phyloP scores from a whole-genome alignment of 768 basidiomycete genomes.

The Cyclocybe cylindracea region DNA sequence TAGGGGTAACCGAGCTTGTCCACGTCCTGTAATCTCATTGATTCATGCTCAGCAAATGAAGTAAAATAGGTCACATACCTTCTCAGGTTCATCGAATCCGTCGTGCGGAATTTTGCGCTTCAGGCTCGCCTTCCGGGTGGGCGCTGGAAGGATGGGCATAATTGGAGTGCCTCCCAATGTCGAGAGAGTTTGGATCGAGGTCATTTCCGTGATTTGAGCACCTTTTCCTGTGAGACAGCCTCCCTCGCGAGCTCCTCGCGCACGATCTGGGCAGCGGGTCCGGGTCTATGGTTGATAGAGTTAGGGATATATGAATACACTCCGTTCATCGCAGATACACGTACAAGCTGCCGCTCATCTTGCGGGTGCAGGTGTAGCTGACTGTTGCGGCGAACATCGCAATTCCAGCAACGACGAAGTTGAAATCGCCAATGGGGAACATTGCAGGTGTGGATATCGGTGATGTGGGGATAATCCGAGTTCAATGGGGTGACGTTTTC shows the following conservation, averaged over 20 bases:
- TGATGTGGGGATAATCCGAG: not conserved
- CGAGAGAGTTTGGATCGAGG: not conserved
- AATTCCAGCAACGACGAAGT: conserved; percentile 55
- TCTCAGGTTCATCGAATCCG: conserved; percentile 33
- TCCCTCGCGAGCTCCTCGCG: not conserved
- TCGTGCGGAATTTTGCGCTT: conserved; percentile 36
- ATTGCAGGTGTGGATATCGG: conserved; percentile 24
- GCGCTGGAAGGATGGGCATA: conserved; percentile 1
- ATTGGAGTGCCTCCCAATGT: not conserved
- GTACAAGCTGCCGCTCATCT: conserved; percentile 31
- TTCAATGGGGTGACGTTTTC: not conserved
- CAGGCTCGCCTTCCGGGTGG: conserved; percentile 22
- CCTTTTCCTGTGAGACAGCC: too few relatives aligned
- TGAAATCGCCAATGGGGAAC: conserved; percentile 54
- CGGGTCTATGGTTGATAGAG: conserved; percentile 5
- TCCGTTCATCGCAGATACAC: too few relatives aligned
- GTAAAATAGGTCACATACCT: conserved; percentile 19
- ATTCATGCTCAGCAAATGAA: conserved; percentile 7
- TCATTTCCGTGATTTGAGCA: not conserved
- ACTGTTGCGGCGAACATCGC: conserved; percentile 63
- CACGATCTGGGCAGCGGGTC: not conserved
- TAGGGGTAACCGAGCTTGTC: conserved; percentile 41
- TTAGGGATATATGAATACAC: too few relatives aligned
- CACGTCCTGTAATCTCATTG: conserved; percentile 20
- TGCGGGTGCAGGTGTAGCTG: conserved; percentile 57